Conservation (phyloP, 2,329 filamentous ascomycete genomes). For the Exophiala oligosperma region DNA sequence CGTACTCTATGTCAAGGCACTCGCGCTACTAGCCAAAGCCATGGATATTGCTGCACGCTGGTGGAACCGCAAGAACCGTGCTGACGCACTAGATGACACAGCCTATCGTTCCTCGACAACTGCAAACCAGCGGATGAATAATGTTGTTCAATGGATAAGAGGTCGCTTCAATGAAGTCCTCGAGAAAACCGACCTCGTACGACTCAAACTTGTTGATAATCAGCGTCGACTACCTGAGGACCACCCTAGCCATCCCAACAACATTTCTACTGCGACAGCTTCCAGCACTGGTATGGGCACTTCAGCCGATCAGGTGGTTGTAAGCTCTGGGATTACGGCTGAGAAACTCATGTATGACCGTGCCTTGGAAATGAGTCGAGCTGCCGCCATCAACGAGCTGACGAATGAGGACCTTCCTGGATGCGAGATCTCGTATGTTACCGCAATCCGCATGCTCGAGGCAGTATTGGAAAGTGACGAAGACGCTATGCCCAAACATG, state of each 20-base stretch:
- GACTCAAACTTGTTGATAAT: slow-evolving; percentile 79
- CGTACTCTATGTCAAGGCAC: slow-evolving; percentile 92
- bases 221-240: slow-evolving; percentile 80
- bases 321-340: slow-evolving; percentile 87
- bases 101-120: slow-evolving; percentile 50
- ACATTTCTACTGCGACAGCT: slow-evolving; percentile 63
- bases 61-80: slow-evolving; percentile 80
- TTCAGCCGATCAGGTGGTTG: slow-evolving; percentile 73
- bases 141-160: slow-evolving; percentile 93
- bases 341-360: slow-evolving; percentile 98
- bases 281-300: slow-evolving; percentile 60
- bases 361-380: slow-evolving; percentile 92
- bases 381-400: slow-evolving; percentile 92
- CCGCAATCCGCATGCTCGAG: slow-evolving; percentile 91
- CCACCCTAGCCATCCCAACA: slow-evolving; percentile 82
- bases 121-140: slow-evolving; percentile 74
- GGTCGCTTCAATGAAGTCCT: slow-evolving; percentile 94
- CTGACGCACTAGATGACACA: slow-evolving; percentile 54
- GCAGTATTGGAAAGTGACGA: slow-evolving; percentile 87
- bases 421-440: slow-evolving; percentile 90
- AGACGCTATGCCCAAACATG: slow-evolving; percentile 35
- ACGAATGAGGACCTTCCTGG: slow-evolving; percentile 83
- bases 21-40: slow-evolving; percentile 84
- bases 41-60: slow-evolving; percentile 94
- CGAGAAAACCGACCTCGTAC: slow-evolving; percentile 94